Base-by-base conservation (phyloP, 352 stramenopile species). In the Aphanomyces cochlioides region DNA sequence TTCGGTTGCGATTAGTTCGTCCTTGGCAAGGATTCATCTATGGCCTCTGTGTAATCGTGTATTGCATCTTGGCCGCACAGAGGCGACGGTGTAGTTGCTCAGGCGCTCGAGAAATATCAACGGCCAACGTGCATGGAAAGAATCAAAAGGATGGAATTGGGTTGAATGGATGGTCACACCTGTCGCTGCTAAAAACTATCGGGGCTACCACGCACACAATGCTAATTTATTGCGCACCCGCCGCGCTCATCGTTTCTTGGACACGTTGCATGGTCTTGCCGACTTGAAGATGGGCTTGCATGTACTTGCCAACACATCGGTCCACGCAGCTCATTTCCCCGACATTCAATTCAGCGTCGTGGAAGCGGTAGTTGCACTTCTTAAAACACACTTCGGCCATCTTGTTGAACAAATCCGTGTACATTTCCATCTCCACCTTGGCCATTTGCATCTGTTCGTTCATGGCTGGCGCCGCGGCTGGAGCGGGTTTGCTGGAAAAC, bases 291-390 rank as follows among this genome's bases (percentile, higher is more conserved):
- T 98, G 97, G 38, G 93, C 83, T 77, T 99, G 92, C 81, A 99
- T 94, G 83, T 99, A 99, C 81, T 99, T 99, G 68, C 91, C 85
- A 39, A 97, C 92, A 77, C 96, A 99, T 73, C 96, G 91, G 85
- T 99, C 96, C 69, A 97, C 96, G 82, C 96, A 99, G 77, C 83
- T 97, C 95, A 99, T 98, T 85, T 99, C 96, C 73, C 96, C 96
- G 38, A 99, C 85, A 65, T 97, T 96, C 7, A 99, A 82, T 76
- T 99, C 96, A 58, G 89, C 85, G 77, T 99, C 96, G 59, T 93
- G 95, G 81, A 98, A 97, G 79, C 97, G 97, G 70, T 94, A 91
- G 71, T 97, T 90, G 86, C 92, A 98, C 77, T 98, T 98, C 76
- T 97, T 88, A 82, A 96, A 96, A 75, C 92, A 98, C 56, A 95